Evolutionary conservation across 441 rosid genomes (phyloP).

Genomic region (Pelargonium australe): DNA sequence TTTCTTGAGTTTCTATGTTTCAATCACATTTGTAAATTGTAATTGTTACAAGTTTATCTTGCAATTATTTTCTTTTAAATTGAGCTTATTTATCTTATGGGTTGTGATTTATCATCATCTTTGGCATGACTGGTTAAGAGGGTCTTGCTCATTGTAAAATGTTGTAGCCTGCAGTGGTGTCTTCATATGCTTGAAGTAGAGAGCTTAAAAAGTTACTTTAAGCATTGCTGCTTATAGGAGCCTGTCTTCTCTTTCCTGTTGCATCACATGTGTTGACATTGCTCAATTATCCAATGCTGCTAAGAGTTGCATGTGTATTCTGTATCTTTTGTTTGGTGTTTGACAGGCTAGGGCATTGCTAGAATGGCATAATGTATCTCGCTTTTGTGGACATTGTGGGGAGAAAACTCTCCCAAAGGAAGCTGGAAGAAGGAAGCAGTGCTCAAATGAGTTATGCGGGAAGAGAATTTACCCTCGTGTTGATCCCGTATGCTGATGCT

Average conservation of each 20-base stretch:
- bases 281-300: neutral
- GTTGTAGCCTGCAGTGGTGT: neutral
- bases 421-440: slow-evolving; percentile 77
- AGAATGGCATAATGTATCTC: slow-evolving; percentile 68
- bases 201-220: neutral
- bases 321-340: slow-evolving; percentile 12
- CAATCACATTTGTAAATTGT: neutral
- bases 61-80: neutral
- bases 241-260: neutral
- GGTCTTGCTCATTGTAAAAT: neutral
- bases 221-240: too few relatives aligned
- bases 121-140: neutral
- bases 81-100: too few relatives aligned
- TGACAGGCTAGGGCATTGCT: slow-evolving; percentile 76
- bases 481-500: slow-evolving; percentile 62
- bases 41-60: neutral
- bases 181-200: neutral
- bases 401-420: slow-evolving; percentile 48
- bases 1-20: neutral
- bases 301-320: slow-evolving; percentile 2
- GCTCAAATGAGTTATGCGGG: slow-evolving; percentile 53
- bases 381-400: slow-evolving; percentile 82
- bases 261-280: neutral
- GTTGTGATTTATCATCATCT: neutral
- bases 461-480: slow-evolving; percentile 79